Conservation (phyloP, 768 basidiomycete species). For the Phlebiopsis flavidoalba region DNA sequence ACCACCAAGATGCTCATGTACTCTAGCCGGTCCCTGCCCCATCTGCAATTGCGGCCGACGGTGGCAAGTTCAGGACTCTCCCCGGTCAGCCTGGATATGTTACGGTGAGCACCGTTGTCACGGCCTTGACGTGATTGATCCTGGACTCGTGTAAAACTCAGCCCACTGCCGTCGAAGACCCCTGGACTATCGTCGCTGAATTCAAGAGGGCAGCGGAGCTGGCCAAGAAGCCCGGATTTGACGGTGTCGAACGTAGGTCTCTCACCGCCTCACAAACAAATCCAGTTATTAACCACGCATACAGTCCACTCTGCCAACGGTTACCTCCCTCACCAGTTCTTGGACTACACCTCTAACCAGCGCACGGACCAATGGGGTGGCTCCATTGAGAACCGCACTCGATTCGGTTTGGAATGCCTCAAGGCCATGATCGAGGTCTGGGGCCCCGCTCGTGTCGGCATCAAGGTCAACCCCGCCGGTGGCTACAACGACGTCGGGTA, state of each 20-base stretch:
- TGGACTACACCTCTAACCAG: constrained; percentile 33
- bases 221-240: constrained; percentile 35
- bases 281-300: constrained; percentile 3
- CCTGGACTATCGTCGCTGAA: constrained; percentile 3
- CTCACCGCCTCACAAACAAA: constrained; percentile 18
- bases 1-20: neutral
- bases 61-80: constrained; percentile 5
- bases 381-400: constrained; percentile 39
- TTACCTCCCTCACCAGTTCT: constrained; percentile 35
- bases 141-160: neutral
- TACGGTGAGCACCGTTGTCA: neutral
- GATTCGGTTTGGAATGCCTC: constrained; percentile 42
- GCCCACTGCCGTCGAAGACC: constrained; percentile 6
- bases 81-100: constrained; percentile 7
- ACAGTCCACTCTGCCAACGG: constrained; percentile 25
- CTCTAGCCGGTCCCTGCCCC: constrained; percentile 4
- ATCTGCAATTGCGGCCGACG: constrained; percentile 5
- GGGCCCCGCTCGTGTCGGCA: constrained; percentile 28
- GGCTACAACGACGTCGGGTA: constrained; percentile 8
- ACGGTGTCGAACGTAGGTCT: constrained; percentile 34
- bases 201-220: constrained; percentile 17
- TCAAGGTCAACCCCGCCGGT: constrained; percentile 6
- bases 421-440: constrained; percentile 34
- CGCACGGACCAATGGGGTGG: constrained; percentile 48
- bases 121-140: too few species aligned